phyloP scores from a whole-genome alignment of 73 alveolate species.

The Paraurostyla sp. region DNA sequence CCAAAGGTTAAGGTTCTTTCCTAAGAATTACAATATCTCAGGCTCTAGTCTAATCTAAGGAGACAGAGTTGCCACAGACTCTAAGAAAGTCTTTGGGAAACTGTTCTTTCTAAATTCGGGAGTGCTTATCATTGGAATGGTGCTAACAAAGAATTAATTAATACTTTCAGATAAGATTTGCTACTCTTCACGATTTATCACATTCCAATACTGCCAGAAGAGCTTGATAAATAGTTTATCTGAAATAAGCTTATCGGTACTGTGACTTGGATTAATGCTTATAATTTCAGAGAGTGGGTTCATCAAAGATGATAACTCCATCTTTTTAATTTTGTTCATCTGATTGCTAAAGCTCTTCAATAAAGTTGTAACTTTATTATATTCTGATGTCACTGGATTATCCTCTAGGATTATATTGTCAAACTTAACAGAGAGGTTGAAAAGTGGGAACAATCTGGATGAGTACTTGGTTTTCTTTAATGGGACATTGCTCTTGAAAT shows the following conservation, averaged over 20 bases:
- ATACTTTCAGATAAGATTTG: conserved; percentile 26
- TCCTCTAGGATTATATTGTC: conserved; percentile 3
- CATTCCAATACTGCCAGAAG: conserved; percentile 61
- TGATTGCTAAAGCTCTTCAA: neutral
- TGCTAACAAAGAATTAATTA: conserved; percentile 7
- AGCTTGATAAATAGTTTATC: conserved; percentile 63
- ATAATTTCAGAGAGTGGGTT: conserved; percentile 63
- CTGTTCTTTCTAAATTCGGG: conserved; percentile 6
- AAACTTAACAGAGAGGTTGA: neutral
- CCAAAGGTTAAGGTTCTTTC: conserved; percentile 58
- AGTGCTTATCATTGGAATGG: conserved; percentile 10
- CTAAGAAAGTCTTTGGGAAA: conserved; percentile 57
- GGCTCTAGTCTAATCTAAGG: conserved; percentile 68
- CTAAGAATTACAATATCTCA: conserved; percentile 50
- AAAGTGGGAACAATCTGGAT: conserved; percentile 43
- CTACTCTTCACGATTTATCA: conserved; percentile 40
- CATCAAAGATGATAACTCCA: neutral
- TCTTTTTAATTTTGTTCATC: conserved; percentile 4
- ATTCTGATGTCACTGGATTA: neutral
- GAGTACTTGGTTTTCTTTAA: conserved; percentile 56
- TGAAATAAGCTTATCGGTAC: conserved; percentile 46
- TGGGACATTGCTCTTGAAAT: conserved; percentile 35
- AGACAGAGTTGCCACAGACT: conserved; percentile 32
- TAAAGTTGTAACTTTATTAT: neutral
- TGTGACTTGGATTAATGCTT: conserved; percentile 53